Evolutionary conservation across 441 rosid genomes (phyloP).

Genomic region (Melastoma candidum): DNA sequence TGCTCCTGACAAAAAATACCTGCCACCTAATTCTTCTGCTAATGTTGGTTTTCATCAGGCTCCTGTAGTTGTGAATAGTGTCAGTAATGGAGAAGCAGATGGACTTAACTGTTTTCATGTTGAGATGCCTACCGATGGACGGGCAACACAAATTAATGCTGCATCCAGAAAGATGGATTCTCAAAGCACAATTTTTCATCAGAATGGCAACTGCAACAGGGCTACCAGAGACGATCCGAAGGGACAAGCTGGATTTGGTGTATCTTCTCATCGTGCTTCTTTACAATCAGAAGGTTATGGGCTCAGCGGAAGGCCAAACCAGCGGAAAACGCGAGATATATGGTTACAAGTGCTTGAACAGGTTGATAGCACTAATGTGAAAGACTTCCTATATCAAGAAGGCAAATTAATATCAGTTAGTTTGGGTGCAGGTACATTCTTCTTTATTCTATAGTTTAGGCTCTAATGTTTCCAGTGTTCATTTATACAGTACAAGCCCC

Average conservation of each 20-base stretch:
- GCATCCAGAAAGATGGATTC: conserved; percentile 27
- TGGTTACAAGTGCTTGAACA: conserved; percentile 81
- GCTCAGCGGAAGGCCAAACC: conserved; percentile 27
- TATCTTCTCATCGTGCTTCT: conserved; percentile 30
- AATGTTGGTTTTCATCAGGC: conserved; percentile 68
- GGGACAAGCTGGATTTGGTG: conserved; percentile 34
- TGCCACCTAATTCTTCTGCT: conserved; percentile 64
- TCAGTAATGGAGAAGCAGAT: conserved; percentile 25
- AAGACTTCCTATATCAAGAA: conserved; percentile 75
- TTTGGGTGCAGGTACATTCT: conserved; percentile 71
- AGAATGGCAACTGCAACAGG: conserved; percentile 20
- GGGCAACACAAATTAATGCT: conserved; percentile 28
- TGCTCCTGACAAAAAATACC: conserved; percentile 91
- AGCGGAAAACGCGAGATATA: conserved; percentile 44
- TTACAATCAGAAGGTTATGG: conserved; percentile 20
- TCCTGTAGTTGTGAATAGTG: conserved; percentile 33
- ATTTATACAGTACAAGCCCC: no score
- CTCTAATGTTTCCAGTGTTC: no score
- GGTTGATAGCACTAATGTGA: conserved; percentile 41
- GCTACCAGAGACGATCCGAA: conserved; percentile 23
- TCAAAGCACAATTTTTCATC: conserved; percentile 25
- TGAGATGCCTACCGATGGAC: conserved; percentile 17
- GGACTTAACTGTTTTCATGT: conserved; percentile 25
- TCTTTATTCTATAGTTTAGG: conserved; percentile 12
- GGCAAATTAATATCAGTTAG: conserved; percentile 76